These are phyloP conservation scores for Gypsophila paniculata DNA, from an alignment of 179 eudicot genomes.

Conservation along the genomic window DNA sequence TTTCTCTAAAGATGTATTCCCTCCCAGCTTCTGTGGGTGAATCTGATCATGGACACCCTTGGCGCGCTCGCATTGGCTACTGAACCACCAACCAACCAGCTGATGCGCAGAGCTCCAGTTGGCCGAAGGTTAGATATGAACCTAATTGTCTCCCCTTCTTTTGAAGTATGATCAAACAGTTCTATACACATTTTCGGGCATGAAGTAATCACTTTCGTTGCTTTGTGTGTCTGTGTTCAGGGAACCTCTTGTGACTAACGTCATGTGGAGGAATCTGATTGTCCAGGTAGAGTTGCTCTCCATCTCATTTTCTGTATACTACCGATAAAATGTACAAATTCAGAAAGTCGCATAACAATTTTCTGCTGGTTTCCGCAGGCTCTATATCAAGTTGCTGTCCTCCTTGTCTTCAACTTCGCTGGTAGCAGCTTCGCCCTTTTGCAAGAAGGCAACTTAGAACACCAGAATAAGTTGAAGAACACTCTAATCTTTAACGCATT, in stretches of 20 bases:
- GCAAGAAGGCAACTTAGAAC: constrained; percentile 27
- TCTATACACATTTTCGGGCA: background rate
- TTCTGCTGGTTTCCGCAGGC: constrained; percentile 45
- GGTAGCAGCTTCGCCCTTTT: constrained; percentile 43
- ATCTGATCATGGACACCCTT: constrained; percentile 94
- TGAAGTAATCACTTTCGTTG: constrained; percentile 5
- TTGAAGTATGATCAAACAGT: background rate
- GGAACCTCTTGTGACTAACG: constrained; percentile 96
- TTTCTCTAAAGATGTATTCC: constrained; percentile 1
- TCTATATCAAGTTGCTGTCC: constrained; percentile 68
- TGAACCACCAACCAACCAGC: constrained; percentile 91
- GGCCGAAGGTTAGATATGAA: constrained; percentile 64
- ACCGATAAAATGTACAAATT: background rate
- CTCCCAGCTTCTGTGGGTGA: constrained; percentile 87
- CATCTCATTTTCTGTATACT: constrained; percentile 4
- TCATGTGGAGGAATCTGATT: constrained; percentile 94
- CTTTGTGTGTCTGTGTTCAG: constrained; percentile 30
- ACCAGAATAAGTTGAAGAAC: constrained; percentile 55
- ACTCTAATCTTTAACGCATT: constrained; percentile 77
- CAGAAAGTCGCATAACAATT: background rate
- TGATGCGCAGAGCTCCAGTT: constrained; percentile 86
- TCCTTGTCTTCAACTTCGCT: constrained; percentile 60
- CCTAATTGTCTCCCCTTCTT: background rate
- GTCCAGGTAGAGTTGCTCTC: constrained; percentile 48
- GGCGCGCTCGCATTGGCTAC: constrained; percentile 97